phyloP scores from a whole-genome alignment of 73 alveolate species.

The Paramecium caudatum region DNA sequence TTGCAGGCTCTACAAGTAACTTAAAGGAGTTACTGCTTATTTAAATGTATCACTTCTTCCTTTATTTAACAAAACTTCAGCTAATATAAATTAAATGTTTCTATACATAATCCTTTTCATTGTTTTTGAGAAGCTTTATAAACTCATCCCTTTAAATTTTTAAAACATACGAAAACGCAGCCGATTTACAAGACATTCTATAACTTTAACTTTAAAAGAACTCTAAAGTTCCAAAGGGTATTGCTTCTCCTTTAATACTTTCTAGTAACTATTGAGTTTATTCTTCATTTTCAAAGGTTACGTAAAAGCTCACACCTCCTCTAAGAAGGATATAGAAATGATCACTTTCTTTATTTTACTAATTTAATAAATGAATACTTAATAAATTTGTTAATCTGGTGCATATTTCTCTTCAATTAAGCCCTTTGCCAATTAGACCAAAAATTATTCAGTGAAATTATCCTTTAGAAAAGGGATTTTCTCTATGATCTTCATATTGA shows the following conservation, averaged over 20 bases:
- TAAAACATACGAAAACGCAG: not conserved
- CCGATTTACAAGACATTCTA: not conserved
- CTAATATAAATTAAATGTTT: not conserved
- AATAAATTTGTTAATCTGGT: conserved; percentile 14
- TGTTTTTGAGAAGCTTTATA: not conserved
- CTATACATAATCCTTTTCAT: not conserved
- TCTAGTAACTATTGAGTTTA: not conserved
- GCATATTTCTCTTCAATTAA: conserved; percentile 33
- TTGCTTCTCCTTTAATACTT: not conserved
- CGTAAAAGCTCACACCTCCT: not conserved
- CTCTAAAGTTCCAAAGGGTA: not conserved
- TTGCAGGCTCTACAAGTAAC: conserved; percentile 61
- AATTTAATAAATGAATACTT: not conserved
- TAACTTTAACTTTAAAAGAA: not conserved
- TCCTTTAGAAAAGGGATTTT: not conserved
- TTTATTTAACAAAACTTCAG: not conserved
- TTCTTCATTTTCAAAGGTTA: not conserved
- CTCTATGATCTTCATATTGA: not conserved
- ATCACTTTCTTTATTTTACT: conserved; percentile 18
- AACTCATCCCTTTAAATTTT: not conserved
- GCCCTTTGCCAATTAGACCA: not conserved
- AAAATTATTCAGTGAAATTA: conserved; percentile 10
- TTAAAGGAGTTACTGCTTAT: not conserved
- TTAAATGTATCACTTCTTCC: not conserved
- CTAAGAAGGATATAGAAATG: not conserved